Evolutionary conservation across 768 basidiomycete species (phyloP).

Genomic region (Postia placenta): DNA sequence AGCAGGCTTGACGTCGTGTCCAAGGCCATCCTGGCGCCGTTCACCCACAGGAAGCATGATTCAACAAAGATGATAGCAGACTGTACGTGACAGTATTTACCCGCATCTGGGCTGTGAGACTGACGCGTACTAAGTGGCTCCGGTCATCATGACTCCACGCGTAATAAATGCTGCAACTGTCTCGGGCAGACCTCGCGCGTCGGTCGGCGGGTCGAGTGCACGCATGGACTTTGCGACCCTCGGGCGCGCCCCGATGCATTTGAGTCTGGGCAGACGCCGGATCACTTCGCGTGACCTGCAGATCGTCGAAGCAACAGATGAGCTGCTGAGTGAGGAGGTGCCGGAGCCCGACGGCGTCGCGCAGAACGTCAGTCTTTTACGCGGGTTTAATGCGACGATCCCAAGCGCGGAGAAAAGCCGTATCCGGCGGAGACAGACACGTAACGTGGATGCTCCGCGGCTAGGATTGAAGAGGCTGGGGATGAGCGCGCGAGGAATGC

Average conservation of each 20-base stretch:
- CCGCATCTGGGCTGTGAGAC: background rate
- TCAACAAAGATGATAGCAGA: slow-evolving; percentile 71
- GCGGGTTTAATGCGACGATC: slow-evolving; percentile 93
- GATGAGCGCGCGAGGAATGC: slow-evolving; percentile 68
- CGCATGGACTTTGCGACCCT: slow-evolving; percentile 70
- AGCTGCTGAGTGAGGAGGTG: slow-evolving; percentile 63
- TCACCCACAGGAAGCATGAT: slow-evolving; percentile 54
- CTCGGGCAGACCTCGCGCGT: slow-evolving; percentile 40
- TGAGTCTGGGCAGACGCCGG: slow-evolving; percentile 58
- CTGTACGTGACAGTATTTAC: slow-evolving; percentile 39
- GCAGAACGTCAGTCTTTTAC: slow-evolving; percentile 70
- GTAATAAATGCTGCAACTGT: slow-evolving; percentile 72
- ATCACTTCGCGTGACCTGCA: slow-evolving; percentile 81
- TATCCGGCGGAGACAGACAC: slow-evolving; percentile 67
- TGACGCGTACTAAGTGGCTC: slow-evolving; percentile 51
- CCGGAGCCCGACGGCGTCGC: slow-evolving; percentile 71
- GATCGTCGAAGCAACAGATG: slow-evolving; percentile 76
- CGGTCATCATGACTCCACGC: slow-evolving; percentile 84
- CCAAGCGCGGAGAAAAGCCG: slow-evolving; percentile 82
- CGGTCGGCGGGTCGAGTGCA: slow-evolving; percentile 32
- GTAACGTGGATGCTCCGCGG: slow-evolving; percentile 70
- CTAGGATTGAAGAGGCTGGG: slow-evolving; percentile 79
- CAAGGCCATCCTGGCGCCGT: slow-evolving; percentile 66
- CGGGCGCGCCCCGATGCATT: slow-evolving; percentile 69
- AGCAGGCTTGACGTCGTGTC: slow-evolving; percentile 57